Base-by-base conservation (phyloP, 2,329 filamentous ascomycete genomes). In the Ascomycota sp. region DNA sequence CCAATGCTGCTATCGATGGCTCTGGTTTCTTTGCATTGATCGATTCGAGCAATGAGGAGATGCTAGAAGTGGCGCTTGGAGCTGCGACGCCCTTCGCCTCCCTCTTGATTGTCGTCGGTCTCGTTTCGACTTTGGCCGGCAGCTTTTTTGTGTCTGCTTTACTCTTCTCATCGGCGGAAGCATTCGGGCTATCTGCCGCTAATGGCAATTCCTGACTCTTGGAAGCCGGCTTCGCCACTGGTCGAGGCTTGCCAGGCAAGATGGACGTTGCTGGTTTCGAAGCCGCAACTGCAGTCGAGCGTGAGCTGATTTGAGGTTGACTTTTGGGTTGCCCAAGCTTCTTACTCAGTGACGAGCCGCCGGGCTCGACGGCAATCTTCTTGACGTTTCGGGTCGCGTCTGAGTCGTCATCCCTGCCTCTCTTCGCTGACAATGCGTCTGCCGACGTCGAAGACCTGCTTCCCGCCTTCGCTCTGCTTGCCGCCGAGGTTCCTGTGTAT, bases 11-110 rank as follows among this genome's bases (percentile, higher is more conserved):
- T 27, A 59, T 53, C 2, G 42, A 39, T 8, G 43, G 35, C 25
- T 55, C 48, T 2, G 47, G 36, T 32, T 57, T 58, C 5, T 55
- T 54, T 5, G 56, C 51, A 31, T 57, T 59, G 37, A 60, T 60
- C 8, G 56, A 57, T 32, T 63, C 62, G 13, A 72, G 53, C 11
- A 72, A 47, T 5, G 63, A 63, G 9, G 64, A 60, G 32, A 72
- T 65, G 23, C 56, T 60, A 2, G 63, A 66, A 24, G 55, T 40
- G 3, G 48, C 48, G 25, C 52, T 47, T 2, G 55, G 47, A 8
- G 39, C 32, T 8, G 45, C 33, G 8, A 40, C 30, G 4, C 38
- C 32, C 28, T 49, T 55, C 6, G 40, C 30, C 30, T 55, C 52
- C 7, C 39, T 33, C 33, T 45, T 47, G 15, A 35, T 30, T 7